These are phyloP conservation scores for Mollisia scopiformis DNA, from an alignment of 2,329 filamentous ascomycete species.

Conservation along the genomic window DNA sequence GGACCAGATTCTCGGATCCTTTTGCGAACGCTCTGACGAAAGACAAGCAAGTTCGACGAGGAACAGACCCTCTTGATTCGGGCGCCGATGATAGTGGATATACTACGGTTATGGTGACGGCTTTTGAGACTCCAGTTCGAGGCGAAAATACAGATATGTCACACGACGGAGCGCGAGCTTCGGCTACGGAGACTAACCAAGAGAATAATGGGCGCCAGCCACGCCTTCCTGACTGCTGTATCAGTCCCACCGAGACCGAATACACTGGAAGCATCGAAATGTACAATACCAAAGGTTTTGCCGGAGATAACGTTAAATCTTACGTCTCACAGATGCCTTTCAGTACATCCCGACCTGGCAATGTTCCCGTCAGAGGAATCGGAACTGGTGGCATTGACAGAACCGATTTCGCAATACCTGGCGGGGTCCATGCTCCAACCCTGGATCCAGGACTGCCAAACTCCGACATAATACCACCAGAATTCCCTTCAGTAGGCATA, in stretches of 20 bases:
- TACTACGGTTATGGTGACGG: conserved; percentile 14
- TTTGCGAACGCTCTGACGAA: neutral
- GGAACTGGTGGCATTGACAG: neutral
- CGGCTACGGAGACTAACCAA: neutral
- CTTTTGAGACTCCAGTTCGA: conserved; percentile 2
- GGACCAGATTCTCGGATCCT: neutral
- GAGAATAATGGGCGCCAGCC: no score
- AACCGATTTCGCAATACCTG: neutral
- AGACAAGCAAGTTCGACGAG: neutral
- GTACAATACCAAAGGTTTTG: neutral
- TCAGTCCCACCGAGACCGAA: neutral
- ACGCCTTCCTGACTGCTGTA: conserved; percentile 8
- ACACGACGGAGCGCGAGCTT: conserved; percentile 7
- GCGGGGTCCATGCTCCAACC: neutral
- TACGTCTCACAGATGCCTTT: neutral
- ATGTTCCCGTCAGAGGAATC: neutral
- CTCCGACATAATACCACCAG: neutral
- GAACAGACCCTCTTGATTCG: neutral
- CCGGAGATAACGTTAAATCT: neutral
- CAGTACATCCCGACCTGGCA: neutral
- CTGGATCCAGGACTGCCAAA: neutral
- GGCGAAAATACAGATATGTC: conserved; percentile 7
- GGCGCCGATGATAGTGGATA: neutral
- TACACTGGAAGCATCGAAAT: neutral
- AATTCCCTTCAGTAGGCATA: neutral